These are phyloP conservation scores for Brasenia schreberi DNA, from an alignment of 164 flowering plant species.

Conservation along the genomic window DNA sequence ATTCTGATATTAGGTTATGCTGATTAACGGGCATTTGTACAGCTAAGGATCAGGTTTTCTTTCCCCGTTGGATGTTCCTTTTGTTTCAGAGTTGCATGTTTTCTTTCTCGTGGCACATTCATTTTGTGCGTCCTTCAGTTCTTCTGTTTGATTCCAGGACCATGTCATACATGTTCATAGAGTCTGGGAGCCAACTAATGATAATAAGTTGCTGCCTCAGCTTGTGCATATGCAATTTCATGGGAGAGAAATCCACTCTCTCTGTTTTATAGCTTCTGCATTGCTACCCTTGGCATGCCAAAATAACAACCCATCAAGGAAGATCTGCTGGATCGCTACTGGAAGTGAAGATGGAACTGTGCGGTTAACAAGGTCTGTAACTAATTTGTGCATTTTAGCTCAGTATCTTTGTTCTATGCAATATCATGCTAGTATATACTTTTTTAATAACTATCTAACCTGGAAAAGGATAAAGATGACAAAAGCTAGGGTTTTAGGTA, in stretches of 20 bases:
- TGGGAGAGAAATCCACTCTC: slow-evolving; percentile 88
- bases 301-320: slow-evolving; percentile 7
- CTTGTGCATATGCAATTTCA: slow-evolving; percentile 80
- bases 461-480: no score
- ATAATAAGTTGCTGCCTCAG: slow-evolving; percentile 35
- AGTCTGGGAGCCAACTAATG: slow-evolving; percentile 27
- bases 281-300: slow-evolving; percentile 9
- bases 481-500: no score
- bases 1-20: no score
- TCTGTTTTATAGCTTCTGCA: slow-evolving; percentile 47
- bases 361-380: slow-evolving; percentile 67
- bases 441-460: no score
- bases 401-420: neutral
- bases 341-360: slow-evolving; percentile 99
- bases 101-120: neutral
- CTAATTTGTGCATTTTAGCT: neutral
- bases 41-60: no score
- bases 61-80: no score
- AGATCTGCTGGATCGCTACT: slow-evolving; percentile 67
- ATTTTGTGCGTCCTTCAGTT: neutral
- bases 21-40: no score
- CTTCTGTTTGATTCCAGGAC: slow-evolving; percentile 37
- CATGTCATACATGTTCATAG: slow-evolving; percentile 59
- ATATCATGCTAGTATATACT: no score
- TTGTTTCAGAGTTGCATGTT: neutral